phyloP scores from a whole-genome alignment of 495 filamentous ascomycete genomes.

The Hypoxylon trugodes region DNA sequence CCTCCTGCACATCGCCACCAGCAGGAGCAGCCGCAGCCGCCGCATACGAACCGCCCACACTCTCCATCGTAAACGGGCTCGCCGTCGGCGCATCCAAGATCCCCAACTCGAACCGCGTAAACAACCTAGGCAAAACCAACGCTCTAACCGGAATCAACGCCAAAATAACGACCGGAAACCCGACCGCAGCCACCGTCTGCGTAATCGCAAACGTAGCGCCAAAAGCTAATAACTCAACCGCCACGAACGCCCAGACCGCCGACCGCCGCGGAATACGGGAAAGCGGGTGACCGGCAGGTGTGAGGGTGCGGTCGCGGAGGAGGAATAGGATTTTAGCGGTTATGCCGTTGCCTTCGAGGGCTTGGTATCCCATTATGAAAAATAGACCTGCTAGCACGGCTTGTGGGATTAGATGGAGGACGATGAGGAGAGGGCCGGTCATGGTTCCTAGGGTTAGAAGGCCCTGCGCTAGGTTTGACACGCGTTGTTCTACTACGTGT shows the following conservation, averaged over 20 bases:
- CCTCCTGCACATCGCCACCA: conserved; percentile 11
- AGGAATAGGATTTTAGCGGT: conserved; percentile 83
- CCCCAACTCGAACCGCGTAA: conserved; percentile 71
- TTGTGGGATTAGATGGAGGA: conserved; percentile 86
- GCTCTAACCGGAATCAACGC: conserved; percentile 79
- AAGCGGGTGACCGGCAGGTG: conserved; percentile 71
- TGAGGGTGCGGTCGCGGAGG: conserved; percentile 70
- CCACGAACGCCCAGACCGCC: conserved; percentile 80
- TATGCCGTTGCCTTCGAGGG: conserved; percentile 83
- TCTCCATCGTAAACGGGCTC: conserved; percentile 86
- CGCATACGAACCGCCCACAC: conserved; percentile 76
- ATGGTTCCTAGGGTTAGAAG: conserved; percentile 87
- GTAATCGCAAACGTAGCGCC: conserved; percentile 92
- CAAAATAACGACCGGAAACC: conserved; percentile 90
- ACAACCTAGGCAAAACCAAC: conserved; percentile 74
- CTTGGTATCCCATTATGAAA: conserved; percentile 92
- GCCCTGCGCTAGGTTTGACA: conserved; percentile 86
- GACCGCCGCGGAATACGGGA: conserved; percentile 63
- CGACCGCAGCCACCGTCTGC: conserved; percentile 92
- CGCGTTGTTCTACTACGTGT: conserved; percentile 89
- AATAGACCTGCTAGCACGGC: conserved; percentile 90
- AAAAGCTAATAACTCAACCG: conserved; percentile 80
- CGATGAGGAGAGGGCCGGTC: conserved; percentile 82
- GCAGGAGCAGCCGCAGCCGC: conserved; percentile 8
- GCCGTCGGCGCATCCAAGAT: conserved; percentile 83